Conservation (phyloP, 305 asterid genomes). For the Fraxinus sp. region DNA sequence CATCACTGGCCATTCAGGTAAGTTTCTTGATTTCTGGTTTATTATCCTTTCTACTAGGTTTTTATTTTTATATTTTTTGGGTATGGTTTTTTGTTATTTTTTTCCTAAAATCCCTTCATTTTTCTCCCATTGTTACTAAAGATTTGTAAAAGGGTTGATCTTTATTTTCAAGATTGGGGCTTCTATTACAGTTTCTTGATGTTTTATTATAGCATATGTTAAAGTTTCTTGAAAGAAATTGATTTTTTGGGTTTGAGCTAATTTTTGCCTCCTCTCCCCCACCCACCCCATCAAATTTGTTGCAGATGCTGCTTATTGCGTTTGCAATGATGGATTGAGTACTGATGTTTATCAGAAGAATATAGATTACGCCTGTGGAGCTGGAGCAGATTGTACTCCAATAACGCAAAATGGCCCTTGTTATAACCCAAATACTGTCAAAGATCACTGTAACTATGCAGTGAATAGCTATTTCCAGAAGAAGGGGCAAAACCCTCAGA, state of each 20-base stretch:
- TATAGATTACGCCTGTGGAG: slow-evolving; percentile 79
- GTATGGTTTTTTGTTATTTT: neutral
- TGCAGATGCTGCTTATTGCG: slow-evolving; percentile 70
- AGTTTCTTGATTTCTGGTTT: neutral
- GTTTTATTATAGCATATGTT: neutral
- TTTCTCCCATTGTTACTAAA: neutral
- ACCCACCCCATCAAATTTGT: neutral
- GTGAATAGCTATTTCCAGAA: slow-evolving; percentile 80
- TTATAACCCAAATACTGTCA: slow-evolving; percentile 69
- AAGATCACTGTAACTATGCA: slow-evolving; percentile 78
- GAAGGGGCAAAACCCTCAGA: slow-evolving; percentile 39
- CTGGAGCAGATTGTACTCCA: slow-evolving; percentile 66
- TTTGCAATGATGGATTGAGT: slow-evolving; percentile 53
- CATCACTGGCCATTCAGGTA: slow-evolving; percentile 23
- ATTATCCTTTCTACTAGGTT: neutral
- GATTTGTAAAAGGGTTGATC: neutral
- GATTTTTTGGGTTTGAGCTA: neutral
- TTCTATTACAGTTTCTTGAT: neutral
- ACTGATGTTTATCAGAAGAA: slow-evolving; percentile 51
- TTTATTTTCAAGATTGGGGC: neutral
- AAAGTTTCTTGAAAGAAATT: neutral
- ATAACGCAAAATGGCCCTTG: slow-evolving; percentile 61
- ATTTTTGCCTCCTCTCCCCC: neutral
- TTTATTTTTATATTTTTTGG: neutral
- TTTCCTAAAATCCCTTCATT: neutral